phyloP scores from a whole-genome alignment of 1,284 basidiomycete species.

The Ganoderma lingzhi region DNA sequence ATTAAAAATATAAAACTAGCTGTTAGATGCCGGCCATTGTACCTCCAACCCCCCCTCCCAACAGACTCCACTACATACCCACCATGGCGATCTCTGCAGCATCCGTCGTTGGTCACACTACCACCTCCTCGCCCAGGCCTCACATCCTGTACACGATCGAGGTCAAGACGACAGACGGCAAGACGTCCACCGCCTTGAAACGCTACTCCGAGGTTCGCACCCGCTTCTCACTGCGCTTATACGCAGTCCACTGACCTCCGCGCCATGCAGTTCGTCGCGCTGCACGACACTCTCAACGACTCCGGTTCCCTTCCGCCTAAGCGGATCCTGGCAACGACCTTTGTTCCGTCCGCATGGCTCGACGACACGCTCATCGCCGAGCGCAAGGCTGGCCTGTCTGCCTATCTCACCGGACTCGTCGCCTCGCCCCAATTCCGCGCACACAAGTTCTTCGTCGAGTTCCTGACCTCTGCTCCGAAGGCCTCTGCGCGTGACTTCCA shows the following conservation, averaged over 20 bases:
- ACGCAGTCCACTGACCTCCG: background rate
- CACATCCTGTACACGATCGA: conserved; percentile 58
- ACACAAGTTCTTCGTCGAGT: conserved; percentile 45
- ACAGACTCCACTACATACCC: conserved; percentile 13
- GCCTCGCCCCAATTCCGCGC: conserved; percentile 44
- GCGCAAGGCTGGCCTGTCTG: conserved; percentile 55
- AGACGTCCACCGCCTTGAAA: conserved; percentile 45
- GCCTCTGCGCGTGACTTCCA: conserved; percentile 41
- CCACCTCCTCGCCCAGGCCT: conserved; percentile 56
- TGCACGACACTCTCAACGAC: conserved; percentile 48
- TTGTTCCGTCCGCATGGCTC: conserved; percentile 60
- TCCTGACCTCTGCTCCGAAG: conserved; percentile 44
- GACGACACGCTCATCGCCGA: conserved; percentile 60
- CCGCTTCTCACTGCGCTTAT: conserved; percentile 17
- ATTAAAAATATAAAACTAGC: conserved; percentile 19
- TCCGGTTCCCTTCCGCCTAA: conserved; percentile 56
- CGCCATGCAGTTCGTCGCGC: conserved; percentile 50
- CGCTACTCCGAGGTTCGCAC: conserved; percentile 58
- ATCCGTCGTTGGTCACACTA: conserved; percentile 55
- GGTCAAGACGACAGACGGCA: conserved; percentile 45
- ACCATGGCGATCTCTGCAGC: conserved; percentile 33
- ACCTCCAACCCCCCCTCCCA: background rate
- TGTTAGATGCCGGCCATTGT: conserved; percentile 1
- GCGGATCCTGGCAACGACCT: conserved; percentile 53
- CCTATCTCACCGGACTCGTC: conserved; percentile 52